These are phyloP conservation scores for Deinandra increscens DNA, from an alignment of 129 eudicot species.

Conservation along the genomic window DNA sequence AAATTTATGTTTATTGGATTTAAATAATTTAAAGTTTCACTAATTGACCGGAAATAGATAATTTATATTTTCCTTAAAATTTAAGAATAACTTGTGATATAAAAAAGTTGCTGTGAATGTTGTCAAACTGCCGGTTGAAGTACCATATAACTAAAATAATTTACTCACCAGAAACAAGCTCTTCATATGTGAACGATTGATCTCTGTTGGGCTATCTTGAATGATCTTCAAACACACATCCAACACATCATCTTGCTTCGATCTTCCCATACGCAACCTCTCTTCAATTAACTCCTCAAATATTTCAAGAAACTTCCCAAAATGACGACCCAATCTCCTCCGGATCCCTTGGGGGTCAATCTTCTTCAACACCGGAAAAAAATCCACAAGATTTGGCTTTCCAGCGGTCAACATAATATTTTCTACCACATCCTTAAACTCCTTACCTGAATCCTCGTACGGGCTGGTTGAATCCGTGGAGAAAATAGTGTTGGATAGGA, in stretches of 20 bases:
- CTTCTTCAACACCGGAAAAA: conserved; percentile 32
- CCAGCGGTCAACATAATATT: conserved; percentile 27
- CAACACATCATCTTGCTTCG: conserved; percentile 23
- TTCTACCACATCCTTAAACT: conserved; percentile 29
- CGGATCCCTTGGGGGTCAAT: conserved; percentile 27
- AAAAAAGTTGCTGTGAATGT: no score
- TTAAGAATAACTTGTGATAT: no score
- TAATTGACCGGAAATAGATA: no score
- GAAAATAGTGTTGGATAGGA: conserved; percentile 39
- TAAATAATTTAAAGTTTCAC: no score
- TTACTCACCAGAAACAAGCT: conserved; percentile 26
- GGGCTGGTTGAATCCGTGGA: conserved; percentile 38
- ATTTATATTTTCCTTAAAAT: no score
- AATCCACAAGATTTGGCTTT: conserved; percentile 34
- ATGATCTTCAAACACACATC: conserved; percentile 19
- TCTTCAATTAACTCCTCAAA: conserved; percentile 21
- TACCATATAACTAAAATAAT: no score
- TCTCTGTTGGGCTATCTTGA: conserved; percentile 20
- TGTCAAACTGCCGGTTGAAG: no score
- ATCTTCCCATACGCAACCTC: not conserved
- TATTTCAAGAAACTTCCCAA: conserved; percentile 16
- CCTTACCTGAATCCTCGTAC: conserved; percentile 31
- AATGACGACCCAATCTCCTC: conserved; percentile 11
- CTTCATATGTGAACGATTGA: conserved; percentile 10
- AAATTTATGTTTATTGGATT: no score